Evolutionary conservation across 2,329 filamentous ascomycete species (phyloP), one percentile per base, ranked within the genome.

Genomic region (Penicillium rolfsii): DNA sequence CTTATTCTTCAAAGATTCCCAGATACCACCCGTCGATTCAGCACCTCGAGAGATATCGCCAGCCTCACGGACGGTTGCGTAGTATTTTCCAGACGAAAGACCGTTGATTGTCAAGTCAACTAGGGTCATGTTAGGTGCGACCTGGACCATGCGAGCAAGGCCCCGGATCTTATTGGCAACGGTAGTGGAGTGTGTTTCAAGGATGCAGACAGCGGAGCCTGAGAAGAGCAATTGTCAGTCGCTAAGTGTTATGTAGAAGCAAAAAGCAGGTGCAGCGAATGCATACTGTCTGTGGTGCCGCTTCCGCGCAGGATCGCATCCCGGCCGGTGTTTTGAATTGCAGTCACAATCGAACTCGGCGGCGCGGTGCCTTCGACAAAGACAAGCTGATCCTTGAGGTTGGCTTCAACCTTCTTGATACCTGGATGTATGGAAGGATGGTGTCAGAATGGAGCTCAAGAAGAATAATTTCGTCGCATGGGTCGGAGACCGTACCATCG

Each of bases 221-320:
- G 48, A 60, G 45, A 19, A 53, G 40, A 58, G n/a, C n/a, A 36
- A 50, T 11, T 41, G 9, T 60, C 12, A 36, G 43, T 26, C 22
- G 55, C 24, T 54, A 36, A 3, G 7, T 11, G 56, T 59, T 54
- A 28, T n/a, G 24, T n/a, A 28, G 28, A 16, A 22, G 22, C 26
- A 19, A 24, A 49, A 26, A 48, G 60, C 56, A 63, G 45, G 63
- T 58, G 49, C 52, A 52, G 35, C 36, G 16, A 49, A 59, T 28
- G 72, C 75, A 52, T 74, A 93, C 91, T 91, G 79, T 97, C 89
- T 73, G 91, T 89, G 69, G 84, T 85, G 65, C 95, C 95, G 61
- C 90, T 93, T 58, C 95, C 95, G 68, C 95, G 89, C 60, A 99
- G 81, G 72, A 99, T 97, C 49, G 94, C 94, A 85, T 98, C 94